A percentile compares a stretch with the other conserved stretches of the same genome.
These are phyloP conservation scores for Magnusiomyces magnusii DNA, from an alignment of 1,139 yeast species.

Conservation along the genomic window DNA sequence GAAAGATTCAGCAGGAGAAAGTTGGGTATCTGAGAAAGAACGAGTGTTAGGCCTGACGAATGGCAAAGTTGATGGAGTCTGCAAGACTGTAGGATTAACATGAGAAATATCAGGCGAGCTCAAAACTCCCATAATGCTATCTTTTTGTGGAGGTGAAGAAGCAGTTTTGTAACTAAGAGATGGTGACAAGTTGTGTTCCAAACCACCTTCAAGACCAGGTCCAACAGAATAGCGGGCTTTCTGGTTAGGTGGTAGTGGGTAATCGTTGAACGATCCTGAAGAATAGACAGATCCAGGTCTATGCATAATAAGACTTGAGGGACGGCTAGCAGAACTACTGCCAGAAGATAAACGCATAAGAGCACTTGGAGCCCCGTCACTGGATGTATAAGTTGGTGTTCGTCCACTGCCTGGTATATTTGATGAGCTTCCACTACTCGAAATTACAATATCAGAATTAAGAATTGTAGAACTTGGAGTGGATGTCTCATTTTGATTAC, in stretches of 20 bases:
- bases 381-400: background rate
- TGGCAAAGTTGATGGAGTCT: conserved; percentile 11
- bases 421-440: conserved; percentile 4
- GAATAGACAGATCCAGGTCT: background rate
- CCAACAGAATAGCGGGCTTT: background rate
- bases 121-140: background rate
- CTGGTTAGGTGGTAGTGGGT: background rate
- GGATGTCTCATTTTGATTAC: background rate
- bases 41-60: conserved; percentile 2
- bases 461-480: conserved; percentile 7
- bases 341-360: background rate
- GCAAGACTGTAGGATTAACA: background rate
- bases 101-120: background rate
- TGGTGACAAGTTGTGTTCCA: background rate
- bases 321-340: background rate
- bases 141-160: conserved; percentile 9
- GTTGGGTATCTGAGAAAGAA: conserved; percentile 10
- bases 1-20: conserved; percentile 6
- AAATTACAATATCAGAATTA: conserved; percentile 7
- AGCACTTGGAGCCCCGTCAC: background rate
- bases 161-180: conserved; percentile 5
- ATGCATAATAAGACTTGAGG: background rate
- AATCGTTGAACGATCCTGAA: background rate
- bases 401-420: conserved; percentile 3
- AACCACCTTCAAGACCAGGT: background rate